Percentiles rank a stretch among this genome's conserved stretches.
Conservation (phyloP, 106 monocot genomes). For the Dioscorea zingiberensis region DNA sequence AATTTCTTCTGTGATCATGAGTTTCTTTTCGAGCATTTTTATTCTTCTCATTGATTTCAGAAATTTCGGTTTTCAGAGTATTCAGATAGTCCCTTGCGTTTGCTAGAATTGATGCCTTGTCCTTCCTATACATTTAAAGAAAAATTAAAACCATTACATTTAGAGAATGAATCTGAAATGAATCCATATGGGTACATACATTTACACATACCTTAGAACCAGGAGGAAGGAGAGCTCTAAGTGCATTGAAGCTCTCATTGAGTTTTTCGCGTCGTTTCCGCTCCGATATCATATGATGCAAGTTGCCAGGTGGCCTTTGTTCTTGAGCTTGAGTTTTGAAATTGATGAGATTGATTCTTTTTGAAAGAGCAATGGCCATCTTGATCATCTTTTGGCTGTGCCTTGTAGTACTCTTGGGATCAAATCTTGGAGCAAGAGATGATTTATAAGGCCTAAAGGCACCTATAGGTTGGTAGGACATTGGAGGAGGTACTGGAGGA, state of each 20-base stretch:
- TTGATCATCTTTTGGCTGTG: slow-evolving; percentile 60
- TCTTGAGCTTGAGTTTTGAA: background rate
- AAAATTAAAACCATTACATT: background rate
- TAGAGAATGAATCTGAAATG: background rate
- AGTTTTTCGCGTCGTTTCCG: slow-evolving; percentile 71
- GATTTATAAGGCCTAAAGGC: slow-evolving; percentile 56
- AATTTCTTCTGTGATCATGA: slow-evolving; percentile 5
- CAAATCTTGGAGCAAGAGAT: background rate
- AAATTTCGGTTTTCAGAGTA: slow-evolving; percentile 39
- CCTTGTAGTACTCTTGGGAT: background rate
- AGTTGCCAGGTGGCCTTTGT: slow-evolving; percentile 21
- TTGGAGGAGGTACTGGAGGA: background rate
- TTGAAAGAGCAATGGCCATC: slow-evolving; percentile 28
- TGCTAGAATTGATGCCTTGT: slow-evolving; percentile 72
- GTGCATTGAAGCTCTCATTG: slow-evolving; percentile 60
- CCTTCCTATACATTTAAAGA: slow-evolving; percentile 40
- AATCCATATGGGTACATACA: background rate
- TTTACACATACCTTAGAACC: slow-evolving; percentile 49
- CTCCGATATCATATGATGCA: slow-evolving; percentile 82
- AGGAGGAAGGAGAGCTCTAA: slow-evolving; percentile 55
- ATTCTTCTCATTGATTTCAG: slow-evolving; percentile 63
- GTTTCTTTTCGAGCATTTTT: slow-evolving; percentile 29
- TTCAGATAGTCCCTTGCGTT: slow-evolving; percentile 47
- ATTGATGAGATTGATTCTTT: slow-evolving; percentile 15
- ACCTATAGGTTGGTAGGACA: background rate